phyloP scores from a whole-genome alignment of 2,329 filamentous ascomycete species.

The Pleomassaria siparia region DNA sequence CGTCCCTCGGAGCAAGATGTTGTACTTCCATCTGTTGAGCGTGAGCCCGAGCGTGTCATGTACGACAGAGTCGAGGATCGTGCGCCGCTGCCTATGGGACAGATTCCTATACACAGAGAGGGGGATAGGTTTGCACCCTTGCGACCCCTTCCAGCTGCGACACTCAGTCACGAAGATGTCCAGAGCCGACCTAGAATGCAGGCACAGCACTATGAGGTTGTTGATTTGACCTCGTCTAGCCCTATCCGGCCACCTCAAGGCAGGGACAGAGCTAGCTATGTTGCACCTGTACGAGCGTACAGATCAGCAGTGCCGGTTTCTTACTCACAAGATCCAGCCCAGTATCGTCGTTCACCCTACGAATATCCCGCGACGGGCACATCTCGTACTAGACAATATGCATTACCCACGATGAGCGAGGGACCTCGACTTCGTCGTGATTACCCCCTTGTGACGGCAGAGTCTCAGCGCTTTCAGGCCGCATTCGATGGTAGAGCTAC shows the following conservation, averaged over 20 bases:
- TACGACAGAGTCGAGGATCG: conserved; percentile 10
- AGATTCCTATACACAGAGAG: conserved; percentile 16
- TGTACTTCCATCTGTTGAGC: conserved; percentile 38
- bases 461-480: neutral
- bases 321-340: neutral
- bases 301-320: neutral
- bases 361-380: neutral
- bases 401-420: neutral
- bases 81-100: conserved; percentile 15
- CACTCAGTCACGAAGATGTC: conserved; percentile 8
- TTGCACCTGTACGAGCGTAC: neutral
- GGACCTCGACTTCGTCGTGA: neutral
- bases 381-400: neutral
- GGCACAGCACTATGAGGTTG: conserved; percentile 13
- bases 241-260: conserved; percentile 13
- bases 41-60: conserved; percentile 17
- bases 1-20: conserved; percentile 34
- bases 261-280: neutral
- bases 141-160: conserved; percentile 1
- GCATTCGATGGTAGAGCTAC: neutral
- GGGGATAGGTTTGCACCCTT: conserved; percentile 5
- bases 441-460: neutral
- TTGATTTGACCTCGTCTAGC: conserved; percentile 31
- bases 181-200: conserved; percentile 12
- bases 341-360: neutral